These are phyloP conservation scores for Komagataella mondaviorum DNA, from an alignment of 805 yeast species.

Conservation along the genomic window DNA sequence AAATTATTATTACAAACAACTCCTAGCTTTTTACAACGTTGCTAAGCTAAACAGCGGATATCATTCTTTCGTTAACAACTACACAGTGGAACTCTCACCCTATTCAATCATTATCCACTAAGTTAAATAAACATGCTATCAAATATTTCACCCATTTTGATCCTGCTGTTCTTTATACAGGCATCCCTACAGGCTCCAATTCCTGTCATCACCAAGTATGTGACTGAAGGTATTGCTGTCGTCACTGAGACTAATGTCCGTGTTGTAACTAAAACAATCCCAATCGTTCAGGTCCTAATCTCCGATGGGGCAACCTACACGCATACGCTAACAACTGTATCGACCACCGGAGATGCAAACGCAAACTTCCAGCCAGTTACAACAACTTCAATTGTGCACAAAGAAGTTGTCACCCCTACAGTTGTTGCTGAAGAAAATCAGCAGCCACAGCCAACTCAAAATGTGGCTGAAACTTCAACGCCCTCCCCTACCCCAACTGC, in stretches of 20 bases:
- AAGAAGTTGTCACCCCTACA: conserved; percentile 6
- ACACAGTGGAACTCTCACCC: not conserved
- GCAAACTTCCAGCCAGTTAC: conserved; percentile 7
- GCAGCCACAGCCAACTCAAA: conserved; percentile 4
- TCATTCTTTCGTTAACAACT: conserved; percentile 1
- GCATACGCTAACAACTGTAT: conserved; percentile 25
- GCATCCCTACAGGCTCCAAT: conserved; percentile 3
- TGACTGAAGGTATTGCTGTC: conserved; percentile 19
- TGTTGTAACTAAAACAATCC: conserved; percentile 33
- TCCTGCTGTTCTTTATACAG: not conserved
- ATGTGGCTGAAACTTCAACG: conserved; percentile 5
- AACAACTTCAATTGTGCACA: conserved; percentile 6
- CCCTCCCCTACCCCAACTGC: conserved; percentile 8
- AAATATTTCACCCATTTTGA: too few species aligned
- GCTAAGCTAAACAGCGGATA: not conserved
- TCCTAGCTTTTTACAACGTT: not conserved
- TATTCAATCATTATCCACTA: not conserved
- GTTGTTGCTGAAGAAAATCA: conserved; percentile 3
- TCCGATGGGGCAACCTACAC: conserved; percentile 40
- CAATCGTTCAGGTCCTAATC: conserved; percentile 37
- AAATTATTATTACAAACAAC: not conserved
- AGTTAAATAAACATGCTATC: not conserved
- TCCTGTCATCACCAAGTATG: conserved; percentile 13
- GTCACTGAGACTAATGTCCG: conserved; percentile 20
- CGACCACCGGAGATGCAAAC: conserved; percentile 13